phyloP scores from a whole-genome alignment of 2,329 filamentous ascomycete species.

The Myriosclerotinia curreyana region DNA sequence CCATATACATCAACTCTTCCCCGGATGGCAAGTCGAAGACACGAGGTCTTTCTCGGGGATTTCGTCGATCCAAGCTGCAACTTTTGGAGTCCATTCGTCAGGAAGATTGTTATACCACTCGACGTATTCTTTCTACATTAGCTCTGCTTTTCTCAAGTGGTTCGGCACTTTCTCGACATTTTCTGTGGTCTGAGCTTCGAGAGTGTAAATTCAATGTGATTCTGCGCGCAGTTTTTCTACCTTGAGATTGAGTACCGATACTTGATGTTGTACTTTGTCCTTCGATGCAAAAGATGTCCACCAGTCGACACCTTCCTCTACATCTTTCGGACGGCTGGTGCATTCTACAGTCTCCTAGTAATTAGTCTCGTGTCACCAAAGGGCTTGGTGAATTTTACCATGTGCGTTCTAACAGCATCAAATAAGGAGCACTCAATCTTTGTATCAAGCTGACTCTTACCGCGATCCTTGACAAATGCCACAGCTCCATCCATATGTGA shows the following conservation, averaged over 20 bases:
- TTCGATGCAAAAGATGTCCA: constrained; percentile 53
- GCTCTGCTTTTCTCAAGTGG: constrained; percentile 50
- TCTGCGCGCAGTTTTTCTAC: constrained; percentile 53
- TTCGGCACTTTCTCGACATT: constrained; percentile 50
- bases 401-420: constrained; percentile 57
- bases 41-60: not conserved
- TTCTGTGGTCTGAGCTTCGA: constrained; percentile 45
- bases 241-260: constrained; percentile 48
- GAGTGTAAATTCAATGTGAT: constrained; percentile 49
- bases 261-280: constrained; percentile 48
- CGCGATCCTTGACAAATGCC: constrained; percentile 54
- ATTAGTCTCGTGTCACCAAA: constrained; percentile 42
- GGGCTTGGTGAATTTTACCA: constrained; percentile 42
- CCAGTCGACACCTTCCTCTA: constrained; percentile 54
- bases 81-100: constrained; percentile 48
- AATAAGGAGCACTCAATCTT: constrained; percentile 54
- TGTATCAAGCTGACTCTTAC: constrained; percentile 50
- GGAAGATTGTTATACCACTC: constrained; percentile 52
- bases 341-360: constrained; percentile 55
- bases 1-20: constrained; percentile 57
- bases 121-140: constrained; percentile 49
- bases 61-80: constrained; percentile 52
- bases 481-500: constrained; percentile 60
- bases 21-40: constrained; percentile 43
- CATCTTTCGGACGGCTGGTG: constrained; percentile 49